Evolutionary conservation across 2,329 filamentous ascomycete species (phyloP), one percentile per base, ranked within the genome.

Genomic region (Colletotrichum magnum): DNA sequence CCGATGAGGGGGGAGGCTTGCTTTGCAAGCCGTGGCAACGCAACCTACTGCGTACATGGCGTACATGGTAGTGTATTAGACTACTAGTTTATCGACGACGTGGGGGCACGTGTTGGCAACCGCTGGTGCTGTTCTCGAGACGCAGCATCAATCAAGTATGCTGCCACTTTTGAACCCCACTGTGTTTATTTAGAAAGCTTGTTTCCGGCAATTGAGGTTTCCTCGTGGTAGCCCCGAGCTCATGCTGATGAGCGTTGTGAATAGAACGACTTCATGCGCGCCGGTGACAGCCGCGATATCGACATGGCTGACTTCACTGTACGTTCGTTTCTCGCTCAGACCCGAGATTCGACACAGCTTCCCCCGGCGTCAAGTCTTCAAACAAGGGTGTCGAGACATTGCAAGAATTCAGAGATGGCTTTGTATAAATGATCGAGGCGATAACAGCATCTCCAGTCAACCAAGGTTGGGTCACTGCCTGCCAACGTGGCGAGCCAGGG

Each of bases 141-240:
- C 32, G 32, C 32, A 36, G 21, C 36, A 58, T 18, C 52, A 26
- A 16, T 51, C 18, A 13, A 36, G 18, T 9, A 45, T 56, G 53
- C 39, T 36, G 43, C 53, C 24, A 24, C 24, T 47, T 54, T n/a
- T 45, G 16, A 28, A 15, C 56, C 24, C 50, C 41, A 36, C 61
- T 4, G 18, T 43, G 24, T 50, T 45, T 54, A 41, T 59, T 26
- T 59, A 32, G 32, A 59, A 68, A 65, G 54, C 66, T 68, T 68
- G 15, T 65, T 59, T 56, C 61, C 41, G 61, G 66, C 66, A 65
- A 28, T 45, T 39, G 41, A 58, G 24, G 54, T 59, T 68, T 58
- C 54, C 65, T 45, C 18, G 13, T 54, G 13, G 54, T 21, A 32
- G 54, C 53, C 64, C 43, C n/a, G n/a, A 48, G 62, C 47, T 39